Evolutionary conservation across 73 alveolate species (phyloP).

Genomic region (Loxodes magnus): DNA sequence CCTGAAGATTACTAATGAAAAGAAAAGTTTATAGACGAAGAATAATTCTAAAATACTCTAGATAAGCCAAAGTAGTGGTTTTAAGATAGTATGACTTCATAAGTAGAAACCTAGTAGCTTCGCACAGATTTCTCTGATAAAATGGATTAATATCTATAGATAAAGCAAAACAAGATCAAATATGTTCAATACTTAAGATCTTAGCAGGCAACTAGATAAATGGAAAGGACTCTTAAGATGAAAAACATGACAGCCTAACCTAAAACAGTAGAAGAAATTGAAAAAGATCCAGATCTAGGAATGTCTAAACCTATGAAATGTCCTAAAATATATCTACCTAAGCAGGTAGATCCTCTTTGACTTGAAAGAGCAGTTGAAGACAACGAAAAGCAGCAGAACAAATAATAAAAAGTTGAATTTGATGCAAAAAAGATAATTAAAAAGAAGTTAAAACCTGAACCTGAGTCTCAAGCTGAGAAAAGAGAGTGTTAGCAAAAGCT

Average conservation of each 20-base stretch:
- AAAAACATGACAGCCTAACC: slow-evolving; percentile 38
- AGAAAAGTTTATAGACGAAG: slow-evolving; percentile 40
- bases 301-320: slow-evolving; percentile 34
- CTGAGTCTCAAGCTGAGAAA: slow-evolving; percentile 90
- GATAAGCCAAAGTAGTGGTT: slow-evolving; percentile 10
- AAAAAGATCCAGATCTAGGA: slow-evolving; percentile 57
- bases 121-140: slow-evolving; percentile 45
- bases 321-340: slow-evolving; percentile 55
- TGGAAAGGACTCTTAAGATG: slow-evolving; percentile 36
- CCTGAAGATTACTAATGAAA: slow-evolving; percentile 60
- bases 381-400: slow-evolving; percentile 31
- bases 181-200: slow-evolving; percentile 54
- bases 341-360: slow-evolving; percentile 57
- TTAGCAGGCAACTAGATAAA: slow-evolving; percentile 37
- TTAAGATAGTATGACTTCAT: neutral
- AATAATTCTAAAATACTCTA: slow-evolving; percentile 29
- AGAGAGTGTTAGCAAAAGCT: slow-evolving; percentile 87
- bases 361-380: slow-evolving; percentile 77
- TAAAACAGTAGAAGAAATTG: slow-evolving; percentile 55
- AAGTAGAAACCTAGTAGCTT: slow-evolving; percentile 11
- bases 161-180: slow-evolving; percentile 25
- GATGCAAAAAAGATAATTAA: slow-evolving; percentile 42
- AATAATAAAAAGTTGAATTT: slow-evolving; percentile 15
- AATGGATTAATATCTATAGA: slow-evolving; percentile 45
- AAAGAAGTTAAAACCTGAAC: slow-evolving; percentile 69